Evolutionary conservation across 2,329 filamentous ascomycete species (phyloP).

Genomic region (Septoria linicola): DNA sequence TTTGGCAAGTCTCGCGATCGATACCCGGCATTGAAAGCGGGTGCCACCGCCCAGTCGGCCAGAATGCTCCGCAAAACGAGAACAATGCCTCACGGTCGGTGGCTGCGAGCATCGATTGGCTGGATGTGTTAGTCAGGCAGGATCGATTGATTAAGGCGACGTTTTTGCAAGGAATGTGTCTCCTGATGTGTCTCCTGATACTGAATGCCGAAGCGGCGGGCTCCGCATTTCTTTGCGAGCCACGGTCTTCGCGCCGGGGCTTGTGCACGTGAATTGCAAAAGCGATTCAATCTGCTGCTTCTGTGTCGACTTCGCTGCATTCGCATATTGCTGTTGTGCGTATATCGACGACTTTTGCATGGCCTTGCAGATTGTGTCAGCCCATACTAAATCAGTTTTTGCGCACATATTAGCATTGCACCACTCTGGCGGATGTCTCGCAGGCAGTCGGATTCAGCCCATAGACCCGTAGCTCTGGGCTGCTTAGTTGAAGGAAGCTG

Average conservation of each 20-base stretch:
- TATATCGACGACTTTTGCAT: too few species aligned
- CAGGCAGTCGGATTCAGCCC: too few species aligned
- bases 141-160: constrained; percentile 14
- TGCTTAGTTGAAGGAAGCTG: too few species aligned
- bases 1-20: constrained; percentile 17
- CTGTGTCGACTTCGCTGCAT: too few species aligned
- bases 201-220: not conserved
- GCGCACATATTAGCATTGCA: too few species aligned
- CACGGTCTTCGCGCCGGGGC: not conserved
- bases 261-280: too few species aligned
- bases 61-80: constrained; percentile 13
- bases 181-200: constrained; percentile 5
- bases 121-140: constrained; percentile 5
- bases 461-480: too few species aligned
- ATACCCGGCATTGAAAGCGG: constrained; percentile 9
- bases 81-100: constrained; percentile 5
- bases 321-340: too few species aligned
- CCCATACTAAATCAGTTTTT: too few species aligned
- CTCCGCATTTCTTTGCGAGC: not conserved
- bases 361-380: too few species aligned
- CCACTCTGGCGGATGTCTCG: too few species aligned
- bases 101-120: constrained; percentile 9
- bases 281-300: too few species aligned
- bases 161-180: constrained; percentile 17
- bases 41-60: constrained; percentile 14